A percentile compares a stretch with the other conserved stretches of the same genome.
Evolutionary conservation across 1,139 yeast species (phyloP).

Genomic region (Zygoascus hellenicus): DNA sequence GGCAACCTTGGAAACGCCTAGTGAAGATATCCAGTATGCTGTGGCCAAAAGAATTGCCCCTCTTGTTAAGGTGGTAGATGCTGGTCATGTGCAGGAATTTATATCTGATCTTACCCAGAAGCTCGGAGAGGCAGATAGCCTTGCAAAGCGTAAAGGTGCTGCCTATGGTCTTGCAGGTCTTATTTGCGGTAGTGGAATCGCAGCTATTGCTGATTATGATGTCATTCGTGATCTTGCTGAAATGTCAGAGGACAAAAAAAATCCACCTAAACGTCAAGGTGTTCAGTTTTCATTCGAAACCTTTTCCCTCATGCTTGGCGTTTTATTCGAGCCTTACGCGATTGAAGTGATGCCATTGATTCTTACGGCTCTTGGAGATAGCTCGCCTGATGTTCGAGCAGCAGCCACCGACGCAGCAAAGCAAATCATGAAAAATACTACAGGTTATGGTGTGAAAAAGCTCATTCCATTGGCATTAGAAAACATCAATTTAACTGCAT

Average conservation of each 20-base stretch:
- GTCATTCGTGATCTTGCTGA: constrained; percentile 70
- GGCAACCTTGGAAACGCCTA: constrained; percentile 75
- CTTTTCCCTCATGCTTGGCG: constrained; percentile 67
- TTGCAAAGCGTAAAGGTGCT: constrained; percentile 76
- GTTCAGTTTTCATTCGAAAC: constrained; percentile 86
- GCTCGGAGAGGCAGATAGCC: constrained; percentile 45
- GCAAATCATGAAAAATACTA: constrained; percentile 83
- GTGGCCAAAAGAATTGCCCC: constrained; percentile 83
- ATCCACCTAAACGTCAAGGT: constrained; percentile 72
- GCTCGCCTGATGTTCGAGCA: constrained; percentile 74
- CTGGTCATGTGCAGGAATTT: constrained; percentile 36
- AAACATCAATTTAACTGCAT: constrained; percentile 69
- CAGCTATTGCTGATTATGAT: constrained; percentile 67
- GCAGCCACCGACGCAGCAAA: constrained; percentile 87
- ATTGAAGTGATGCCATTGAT: constrained; percentile 81
- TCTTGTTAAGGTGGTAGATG: constrained; percentile 52
- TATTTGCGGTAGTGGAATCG: constrained; percentile 83
- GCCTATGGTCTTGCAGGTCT: constrained; percentile 95
- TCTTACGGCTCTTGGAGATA: constrained; percentile 78
- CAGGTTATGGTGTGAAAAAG: constrained; percentile 86
- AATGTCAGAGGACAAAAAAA: constrained; percentile 84
- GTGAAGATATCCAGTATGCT: constrained; percentile 84
- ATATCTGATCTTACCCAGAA: constrained; percentile 54
- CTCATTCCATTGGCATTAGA: constrained; percentile 86
- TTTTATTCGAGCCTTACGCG: constrained; percentile 87